Evolutionary conservation across 805 yeast species (phyloP).

Genomic region (Sungouiozyma intestinalis): DNA sequence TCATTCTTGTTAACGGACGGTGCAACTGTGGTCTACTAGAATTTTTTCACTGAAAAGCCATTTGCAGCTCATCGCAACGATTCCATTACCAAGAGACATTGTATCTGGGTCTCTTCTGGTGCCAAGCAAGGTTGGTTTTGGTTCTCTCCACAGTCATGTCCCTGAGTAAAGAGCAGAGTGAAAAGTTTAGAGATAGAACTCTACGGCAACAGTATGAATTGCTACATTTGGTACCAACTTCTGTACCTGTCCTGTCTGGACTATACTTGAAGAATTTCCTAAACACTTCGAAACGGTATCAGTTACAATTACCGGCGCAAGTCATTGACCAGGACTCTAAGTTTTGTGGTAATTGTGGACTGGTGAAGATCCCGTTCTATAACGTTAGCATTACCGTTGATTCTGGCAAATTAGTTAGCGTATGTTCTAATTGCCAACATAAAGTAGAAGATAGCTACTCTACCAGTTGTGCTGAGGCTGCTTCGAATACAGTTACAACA

Average conservation of each 20-base stretch:
- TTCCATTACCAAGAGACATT: too few relatives aligned
- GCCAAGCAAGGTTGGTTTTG: too few relatives aligned
- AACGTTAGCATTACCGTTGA: conserved; percentile 21
- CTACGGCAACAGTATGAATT: conserved; percentile 22
- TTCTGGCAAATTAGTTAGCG: background rate
- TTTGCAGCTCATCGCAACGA: background rate
- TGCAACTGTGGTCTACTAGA: background rate
- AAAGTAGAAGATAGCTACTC: background rate
- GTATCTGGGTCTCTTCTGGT: too few relatives aligned
- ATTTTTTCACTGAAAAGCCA: background rate
- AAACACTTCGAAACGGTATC: conserved; percentile 22
- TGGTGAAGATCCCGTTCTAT: conserved; percentile 19
- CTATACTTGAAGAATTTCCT: conserved; percentile 24
- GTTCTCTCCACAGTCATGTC: background rate
- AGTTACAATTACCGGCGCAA: conserved; percentile 16
- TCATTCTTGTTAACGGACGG: too few relatives aligned
- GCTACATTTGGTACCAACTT: conserved; percentile 17
- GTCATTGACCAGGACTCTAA: conserved; percentile 14
- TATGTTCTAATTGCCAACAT: conserved; percentile 1
- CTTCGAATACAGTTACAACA: too few relatives aligned
- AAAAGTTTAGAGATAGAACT: conserved; percentile 18
- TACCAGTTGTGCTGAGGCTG: too few relatives aligned
- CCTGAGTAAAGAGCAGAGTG: conserved; percentile 19
- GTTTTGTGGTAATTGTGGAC: conserved; percentile 26
- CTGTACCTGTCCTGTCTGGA: conserved; percentile 20